Percentiles rank a stretch among this genome's conserved stretches.
Evolutionary conservation across 2,329 filamentous ascomycete genomes (phyloP).

Genomic region (Xylariaceae sp.): DNA sequence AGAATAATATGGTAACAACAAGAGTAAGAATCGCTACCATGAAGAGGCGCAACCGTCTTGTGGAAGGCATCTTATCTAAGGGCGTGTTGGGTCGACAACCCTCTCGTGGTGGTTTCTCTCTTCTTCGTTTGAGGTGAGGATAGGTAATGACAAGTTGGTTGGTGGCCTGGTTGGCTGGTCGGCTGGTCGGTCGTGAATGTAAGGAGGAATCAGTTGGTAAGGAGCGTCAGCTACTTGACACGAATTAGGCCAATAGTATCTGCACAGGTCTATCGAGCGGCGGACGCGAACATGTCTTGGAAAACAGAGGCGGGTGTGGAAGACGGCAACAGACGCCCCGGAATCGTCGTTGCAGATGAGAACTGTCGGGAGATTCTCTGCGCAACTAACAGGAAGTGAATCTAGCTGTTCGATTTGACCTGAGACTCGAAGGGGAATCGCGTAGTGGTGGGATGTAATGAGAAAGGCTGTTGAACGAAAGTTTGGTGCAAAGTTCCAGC

Average conservation of each 20-base stretch:
- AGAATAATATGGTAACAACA: constrained; percentile 74
- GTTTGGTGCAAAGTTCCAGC: neutral
- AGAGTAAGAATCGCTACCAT: constrained; percentile 68
- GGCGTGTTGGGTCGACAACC: neutral
- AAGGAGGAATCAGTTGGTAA: neutral
- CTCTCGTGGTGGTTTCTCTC: neutral
- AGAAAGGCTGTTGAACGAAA: neutral
- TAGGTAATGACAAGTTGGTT: too few relatives aligned
- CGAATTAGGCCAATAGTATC: constrained; percentile 15
- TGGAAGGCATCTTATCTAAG: constrained; percentile 65
- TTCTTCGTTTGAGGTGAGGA: neutral
- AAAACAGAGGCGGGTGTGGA: neutral
- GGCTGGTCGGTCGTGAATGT: neutral
- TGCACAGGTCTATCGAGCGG: constrained; percentile 26
- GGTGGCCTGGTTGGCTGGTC: too few relatives aligned
- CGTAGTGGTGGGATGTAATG: neutral
- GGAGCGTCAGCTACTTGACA: neutral
- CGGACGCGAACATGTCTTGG: constrained; percentile 33
- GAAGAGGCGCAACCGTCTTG: constrained; percentile 72
- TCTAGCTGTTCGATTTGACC: neutral
- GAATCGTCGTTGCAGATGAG: neutral
- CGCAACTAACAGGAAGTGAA: neutral
- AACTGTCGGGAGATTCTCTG: too few relatives aligned
- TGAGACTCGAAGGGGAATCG: neutral
- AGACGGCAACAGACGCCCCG: neutral